Evolutionary conservation across 1,284 basidiomycete genomes (phyloP), one percentile per base, ranked within the genome.

Genomic region (Naganishia sp.): DNA sequence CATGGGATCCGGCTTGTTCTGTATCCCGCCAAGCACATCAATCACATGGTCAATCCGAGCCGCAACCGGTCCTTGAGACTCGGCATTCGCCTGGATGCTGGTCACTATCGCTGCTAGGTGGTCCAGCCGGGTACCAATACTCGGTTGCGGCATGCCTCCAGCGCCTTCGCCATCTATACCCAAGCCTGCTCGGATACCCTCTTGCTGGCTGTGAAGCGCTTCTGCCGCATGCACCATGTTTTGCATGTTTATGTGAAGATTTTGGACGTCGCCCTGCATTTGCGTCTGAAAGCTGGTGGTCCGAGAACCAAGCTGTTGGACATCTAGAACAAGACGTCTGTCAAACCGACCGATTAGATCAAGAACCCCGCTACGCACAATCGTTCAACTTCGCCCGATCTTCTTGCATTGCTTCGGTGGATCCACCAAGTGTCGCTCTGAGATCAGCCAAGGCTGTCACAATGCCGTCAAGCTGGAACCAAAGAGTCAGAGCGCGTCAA

Each of bases 1-100:
- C 11, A 33, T 6, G 16, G 59, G 48, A 21, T 61, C 57, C 15
- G 57, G 57, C 46, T 60, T 60, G 57, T 33, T 60, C 28, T 60
- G 59, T 25, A 61, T 50, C n/a, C 18, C 33, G 11, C 48, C 39
- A 11, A 61, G 36, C 6, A 49, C 59, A 11, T 52, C 48, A 31
- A 61, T 52, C 13, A 61, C 36, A 43, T 50, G 59, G 36, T 61
- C 59, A 11, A 61, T 25, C 16, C 59, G 33, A 16, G 48, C 33
- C 6, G 59, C 59, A 21, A 61, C 59, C 48, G 43, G 11, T 18
- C 33, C 59, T 43, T 61, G 59, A 7, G 59, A 42, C 16, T n/a
- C 48, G 6, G 59, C 45, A 28, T 33, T 52, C 21, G 48, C 36
- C 25, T 52, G 59, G 18, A 52, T 39, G 25, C 23, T 23, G 23